Evolutionary conservation across 2,329 filamentous ascomycete genomes (phyloP).

Genomic region (Ascocoryne sarcoides): DNA sequence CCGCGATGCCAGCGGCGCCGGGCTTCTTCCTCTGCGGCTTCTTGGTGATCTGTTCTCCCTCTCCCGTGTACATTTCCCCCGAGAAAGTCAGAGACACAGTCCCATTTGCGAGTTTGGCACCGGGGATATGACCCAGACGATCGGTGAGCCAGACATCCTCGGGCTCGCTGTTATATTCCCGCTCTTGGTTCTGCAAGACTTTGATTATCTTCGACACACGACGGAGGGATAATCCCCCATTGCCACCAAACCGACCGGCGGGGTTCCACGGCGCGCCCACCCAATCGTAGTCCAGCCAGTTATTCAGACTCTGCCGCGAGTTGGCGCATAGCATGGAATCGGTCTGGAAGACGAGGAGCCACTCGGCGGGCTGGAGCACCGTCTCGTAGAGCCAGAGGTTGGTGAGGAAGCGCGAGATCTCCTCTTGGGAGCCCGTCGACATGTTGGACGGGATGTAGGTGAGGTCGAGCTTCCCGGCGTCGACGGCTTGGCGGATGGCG

Average conservation of each 20-base stretch:
- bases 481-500: conserved; percentile 33
- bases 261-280: conserved; percentile 29
- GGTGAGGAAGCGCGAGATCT: conserved; percentile 44
- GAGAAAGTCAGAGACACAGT: conserved; percentile 40
- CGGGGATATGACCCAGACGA: conserved; percentile 41
- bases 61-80: conserved; percentile 39
- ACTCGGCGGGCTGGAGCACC: conserved; percentile 41
- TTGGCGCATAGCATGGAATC: conserved; percentile 50
- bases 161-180: conserved; percentile 36
- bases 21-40: conserved; percentile 17
- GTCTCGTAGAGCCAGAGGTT: conserved; percentile 43
- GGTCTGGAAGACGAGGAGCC: conserved; percentile 47
- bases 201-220: conserved; percentile 44
- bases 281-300: conserved; percentile 29
- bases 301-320: conserved; percentile 31
- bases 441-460: conserved; percentile 43
- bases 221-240: conserved; percentile 36
- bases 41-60: conserved; percentile 20
- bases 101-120: conserved; percentile 42
- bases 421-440: conserved; percentile 40
- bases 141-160: conserved; percentile 50
- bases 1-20: conserved; percentile 16
- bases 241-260: conserved; percentile 25
- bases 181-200: conserved; percentile 40
- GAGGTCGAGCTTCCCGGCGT: conserved; percentile 38